Percentiles rank a stretch among this genome's conserved stretches.
These are phyloP conservation scores for Termitomyces heimii DNA, from an alignment of 768 basidiomycete genomes.

Conservation along the genomic window DNA sequence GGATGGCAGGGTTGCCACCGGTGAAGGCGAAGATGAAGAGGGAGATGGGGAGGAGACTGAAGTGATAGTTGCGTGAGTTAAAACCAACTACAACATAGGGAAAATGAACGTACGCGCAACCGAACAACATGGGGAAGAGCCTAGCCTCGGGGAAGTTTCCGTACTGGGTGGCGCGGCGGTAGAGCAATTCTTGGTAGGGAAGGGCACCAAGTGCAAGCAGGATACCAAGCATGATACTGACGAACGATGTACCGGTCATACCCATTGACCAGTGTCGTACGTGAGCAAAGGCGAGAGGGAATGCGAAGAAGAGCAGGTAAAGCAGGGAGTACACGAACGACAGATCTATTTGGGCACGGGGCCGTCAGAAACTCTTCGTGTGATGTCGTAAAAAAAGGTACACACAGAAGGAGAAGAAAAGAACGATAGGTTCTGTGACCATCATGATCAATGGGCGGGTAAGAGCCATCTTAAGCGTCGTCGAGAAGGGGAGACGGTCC, in stretches of 20 bases:
- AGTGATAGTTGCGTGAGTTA: neutral
- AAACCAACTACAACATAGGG: neutral
- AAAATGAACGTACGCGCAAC: conserved; percentile 24
- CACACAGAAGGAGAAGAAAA: conserved; percentile 12
- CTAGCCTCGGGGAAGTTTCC: conserved; percentile 38
- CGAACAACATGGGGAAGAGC: conserved; percentile 34
- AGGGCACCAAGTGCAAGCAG: conserved; percentile 22
- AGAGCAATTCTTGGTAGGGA: conserved; percentile 28
- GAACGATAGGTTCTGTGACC: conserved; percentile 9
- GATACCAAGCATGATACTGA: conserved; percentile 39
- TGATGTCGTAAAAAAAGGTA: neutral
- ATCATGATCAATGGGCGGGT: conserved; percentile 10
- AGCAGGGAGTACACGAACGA: conserved; percentile 38
- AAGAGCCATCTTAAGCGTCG: conserved; percentile 5
- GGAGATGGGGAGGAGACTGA: conserved; percentile 27
- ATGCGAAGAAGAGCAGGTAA: conserved; percentile 38
- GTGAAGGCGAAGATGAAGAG: conserved; percentile 42
- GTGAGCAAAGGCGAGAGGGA: conserved; percentile 35
- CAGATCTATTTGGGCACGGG: conserved; percentile 21
- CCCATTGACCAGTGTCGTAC: conserved; percentile 34
- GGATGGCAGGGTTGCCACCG: conserved; percentile 29
- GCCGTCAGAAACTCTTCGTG: neutral
- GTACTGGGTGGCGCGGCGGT: conserved; percentile 24
- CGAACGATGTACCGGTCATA: conserved; percentile 35
- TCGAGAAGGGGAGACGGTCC: neutral